Base-by-base conservation (phyloP, 345 rosid species). In the Salix suchowensis region DNA sequence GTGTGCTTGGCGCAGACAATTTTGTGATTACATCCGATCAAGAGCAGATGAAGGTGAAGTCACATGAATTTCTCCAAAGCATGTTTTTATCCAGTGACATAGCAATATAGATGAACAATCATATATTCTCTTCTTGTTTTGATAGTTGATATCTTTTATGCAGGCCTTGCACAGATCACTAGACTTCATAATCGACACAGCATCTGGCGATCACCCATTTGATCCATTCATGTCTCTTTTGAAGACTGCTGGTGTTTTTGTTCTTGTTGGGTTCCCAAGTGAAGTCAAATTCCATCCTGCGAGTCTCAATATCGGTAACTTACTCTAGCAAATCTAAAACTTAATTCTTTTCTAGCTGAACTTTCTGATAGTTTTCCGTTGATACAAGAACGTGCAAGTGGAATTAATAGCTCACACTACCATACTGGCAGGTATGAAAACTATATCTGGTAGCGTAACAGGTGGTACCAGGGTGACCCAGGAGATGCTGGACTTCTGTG, bases 151-250 rank as follows among this genome's bases (percentile, higher is more conserved):
- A 44, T 39, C 28, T 42, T 60, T 48, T 65, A 30, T 82, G 77
- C 88, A 91, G 97, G 89, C 85, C 26, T 58, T 86, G 48, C 83
- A 78, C 40, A 96, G 88, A 67, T 87, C 97, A 24, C 82, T 93
- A 48, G 91, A 93, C 86, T 96, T 93, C 75, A 85, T 96, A 65
- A 19, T 96, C 36, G 97, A 93, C 80, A 89, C 98, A 0, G 94
- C 98, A 65, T 92, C 97, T 28, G 97, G 99, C 11, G 93, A 91
- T 83, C 98, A 93, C 79, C 86, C 88, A 13, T 92, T 92, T 72
- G 97, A 96, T 84, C 89, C 89, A 44, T 90, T 81, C 92, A 72
- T 96, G 94, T 85, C 92, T 11, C 90, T 92, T 39, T 73, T 93
- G 83, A 96, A 90, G 88, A 81, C 87, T 0, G 81, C 83, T 69